Percentiles rank a stretch among this genome's conserved stretches.
These are phyloP conservation scores for Cotoneaster glaucophyllus DNA, from an alignment of 306 rosid species.

Conservation along the genomic window DNA sequence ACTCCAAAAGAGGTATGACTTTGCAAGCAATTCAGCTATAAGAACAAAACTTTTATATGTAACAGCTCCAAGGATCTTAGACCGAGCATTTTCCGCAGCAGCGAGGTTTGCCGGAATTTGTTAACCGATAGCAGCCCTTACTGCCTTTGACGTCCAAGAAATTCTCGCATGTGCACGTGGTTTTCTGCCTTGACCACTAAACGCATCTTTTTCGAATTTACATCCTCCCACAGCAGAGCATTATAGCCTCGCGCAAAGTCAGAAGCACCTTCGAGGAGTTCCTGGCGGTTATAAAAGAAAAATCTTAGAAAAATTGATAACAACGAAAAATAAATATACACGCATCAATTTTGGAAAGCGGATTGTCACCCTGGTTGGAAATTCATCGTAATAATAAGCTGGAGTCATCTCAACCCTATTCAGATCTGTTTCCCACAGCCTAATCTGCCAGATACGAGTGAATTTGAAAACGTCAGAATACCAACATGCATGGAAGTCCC, in stretches of 20 bases:
- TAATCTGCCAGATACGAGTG: conserved; percentile 46
- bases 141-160: conserved; percentile 69
- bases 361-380: conserved; percentile 72
- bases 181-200: conserved; percentile 72
- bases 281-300: conserved; percentile 37
- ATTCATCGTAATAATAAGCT: conserved; percentile 69
- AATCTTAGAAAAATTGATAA: conserved; percentile 4
- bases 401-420: conserved; percentile 77
- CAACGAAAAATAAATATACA: not conserved
- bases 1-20: not conserved
- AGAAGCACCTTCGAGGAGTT: conserved; percentile 76
- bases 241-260: conserved; percentile 81
- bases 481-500: not conserved
- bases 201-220: conserved; percentile 74
- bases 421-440: conserved; percentile 90
- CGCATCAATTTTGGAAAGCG: conserved; percentile 1
- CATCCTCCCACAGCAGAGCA: conserved; percentile 86
- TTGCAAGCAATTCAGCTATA: not conserved
- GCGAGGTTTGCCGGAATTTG: not conserved
- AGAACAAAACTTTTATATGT: no score
- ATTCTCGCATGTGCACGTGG: conserved; percentile 59
- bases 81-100: no score
- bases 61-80: no score
- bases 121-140: not conserved
- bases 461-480: conserved; percentile 22